phyloP scores from a whole-genome alignment of 306 rosid species.

The Quercus wislizeni region DNA sequence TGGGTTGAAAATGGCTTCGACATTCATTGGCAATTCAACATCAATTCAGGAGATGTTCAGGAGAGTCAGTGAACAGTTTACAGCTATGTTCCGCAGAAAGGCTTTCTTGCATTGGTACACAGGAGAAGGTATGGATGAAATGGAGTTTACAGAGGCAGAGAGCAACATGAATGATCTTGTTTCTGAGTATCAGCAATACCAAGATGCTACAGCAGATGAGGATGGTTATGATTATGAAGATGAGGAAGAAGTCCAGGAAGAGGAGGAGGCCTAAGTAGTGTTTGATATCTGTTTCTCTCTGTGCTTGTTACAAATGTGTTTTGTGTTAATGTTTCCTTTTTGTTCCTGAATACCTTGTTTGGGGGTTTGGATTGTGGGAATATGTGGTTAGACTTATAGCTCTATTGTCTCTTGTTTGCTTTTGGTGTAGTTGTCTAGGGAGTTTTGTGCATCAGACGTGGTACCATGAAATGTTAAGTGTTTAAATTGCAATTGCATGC shows the following conservation, averaged over 20 bases:
- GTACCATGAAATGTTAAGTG: background rate
- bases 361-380: constrained; percentile 37
- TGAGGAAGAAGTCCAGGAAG: constrained; percentile 55
- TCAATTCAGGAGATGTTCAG: constrained; percentile 72
- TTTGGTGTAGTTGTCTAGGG: constrained; percentile 29
- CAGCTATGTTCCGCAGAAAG: constrained; percentile 77
- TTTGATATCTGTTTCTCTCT: background rate
- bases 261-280: constrained; percentile 38
- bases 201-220: constrained; percentile 65
- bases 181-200: constrained; percentile 68
- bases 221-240: constrained; percentile 56
- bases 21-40: constrained; percentile 67
- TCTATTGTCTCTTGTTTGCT: constrained; percentile 8
- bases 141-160: constrained; percentile 64
- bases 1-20: constrained; percentile 64
- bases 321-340: constrained; percentile 18
- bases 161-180: constrained; percentile 68
- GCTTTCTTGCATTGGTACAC: constrained; percentile 75
- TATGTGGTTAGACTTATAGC: constrained; percentile 4
- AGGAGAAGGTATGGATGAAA: constrained; percentile 66
- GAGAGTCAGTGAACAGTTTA: constrained; percentile 74
- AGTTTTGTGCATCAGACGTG: constrained; percentile 22
- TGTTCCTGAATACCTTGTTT: constrained; percentile 50
- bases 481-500: background rate
- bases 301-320: constrained; percentile 5